Percentiles rank a stretch among this genome's conserved stretches.
phyloP scores from a whole-genome alignment of 192 early-diverging fungal genomes.

The Helicostylum pulchrum region DNA sequence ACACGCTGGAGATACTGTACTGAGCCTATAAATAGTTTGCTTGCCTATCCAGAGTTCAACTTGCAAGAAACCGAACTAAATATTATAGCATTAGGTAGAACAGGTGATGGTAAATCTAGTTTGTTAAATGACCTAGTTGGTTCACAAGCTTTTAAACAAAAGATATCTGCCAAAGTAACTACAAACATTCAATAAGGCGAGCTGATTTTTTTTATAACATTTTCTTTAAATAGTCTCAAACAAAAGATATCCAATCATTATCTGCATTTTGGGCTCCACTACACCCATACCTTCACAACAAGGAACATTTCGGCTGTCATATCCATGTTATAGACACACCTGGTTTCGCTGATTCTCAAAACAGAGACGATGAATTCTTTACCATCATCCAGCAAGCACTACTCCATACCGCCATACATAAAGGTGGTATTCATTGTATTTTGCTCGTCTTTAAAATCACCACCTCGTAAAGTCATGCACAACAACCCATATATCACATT shows the following conservation, averaged over 20 bases:
- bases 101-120: conserved; percentile 45
- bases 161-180: conserved; percentile 40
- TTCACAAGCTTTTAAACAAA: conserved; percentile 36
- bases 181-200: background rate
- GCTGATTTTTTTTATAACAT: background rate
- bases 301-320: conserved; percentile 17
- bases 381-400: conserved; percentile 6
- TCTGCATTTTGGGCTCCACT: conserved; percentile 21
- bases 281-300: conserved; percentile 17
- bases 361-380: conserved; percentile 16
- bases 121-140: conserved; percentile 47
- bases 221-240: conserved; percentile 1
- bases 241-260: conserved; percentile 11
- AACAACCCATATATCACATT: background rate
- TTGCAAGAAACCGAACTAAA: background rate
- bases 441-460: conserved; percentile 24
- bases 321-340: conserved; percentile 26
- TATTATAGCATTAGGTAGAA: conserved; percentile 17
- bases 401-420: background rate
- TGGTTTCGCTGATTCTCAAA: conserved; percentile 26
- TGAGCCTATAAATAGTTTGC: too few species aligned
- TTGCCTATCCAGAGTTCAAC: background rate
- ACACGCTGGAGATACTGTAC: too few species aligned
- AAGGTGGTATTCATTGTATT: conserved; percentile 13
- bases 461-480: background rate